Conservation (phyloP, 2,329 filamentous ascomycete genomes). For the Ceratocystis papillata region DNA sequence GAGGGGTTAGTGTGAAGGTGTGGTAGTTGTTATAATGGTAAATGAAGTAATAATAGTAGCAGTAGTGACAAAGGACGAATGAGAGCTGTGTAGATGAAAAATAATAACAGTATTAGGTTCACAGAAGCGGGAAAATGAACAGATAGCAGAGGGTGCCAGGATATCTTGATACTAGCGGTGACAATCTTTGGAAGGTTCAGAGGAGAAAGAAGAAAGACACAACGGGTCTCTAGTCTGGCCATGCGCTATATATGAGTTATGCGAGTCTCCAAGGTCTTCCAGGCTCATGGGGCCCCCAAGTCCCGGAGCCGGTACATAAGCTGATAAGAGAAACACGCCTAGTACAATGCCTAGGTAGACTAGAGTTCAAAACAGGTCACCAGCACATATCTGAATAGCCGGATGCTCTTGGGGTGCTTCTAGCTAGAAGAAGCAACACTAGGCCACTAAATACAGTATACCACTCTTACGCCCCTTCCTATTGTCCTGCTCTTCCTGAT, state of each 20-base stretch:
- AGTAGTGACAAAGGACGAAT: not conserved
- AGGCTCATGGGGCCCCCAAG: not conserved
- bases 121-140: no score
- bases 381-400: not conserved
- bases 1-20: conserved; percentile 16
- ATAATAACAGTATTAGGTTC: no score
- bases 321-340: not conserved
- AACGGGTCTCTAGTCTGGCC: not conserved
- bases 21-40: conserved; percentile 16
- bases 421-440: not conserved
- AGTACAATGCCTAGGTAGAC: not conserved
- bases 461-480: not conserved
- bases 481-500: not conserved
- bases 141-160: no score
- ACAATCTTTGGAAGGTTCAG: not conserved
- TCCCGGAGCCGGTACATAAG: not conserved
- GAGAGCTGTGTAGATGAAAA: no score
- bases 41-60: not conserved
- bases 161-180: not conserved
- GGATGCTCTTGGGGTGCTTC: not conserved
- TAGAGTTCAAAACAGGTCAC: not conserved
- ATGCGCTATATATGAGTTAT: not conserved
- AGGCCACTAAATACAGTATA: no score
- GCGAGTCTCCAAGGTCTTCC: not conserved
- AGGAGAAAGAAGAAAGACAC: not conserved